Percentiles rank a stretch among this genome's conserved stretches.
phyloP scores from a whole-genome alignment of 805 yeast species.

The Zygoascus flipseniorum region DNA sequence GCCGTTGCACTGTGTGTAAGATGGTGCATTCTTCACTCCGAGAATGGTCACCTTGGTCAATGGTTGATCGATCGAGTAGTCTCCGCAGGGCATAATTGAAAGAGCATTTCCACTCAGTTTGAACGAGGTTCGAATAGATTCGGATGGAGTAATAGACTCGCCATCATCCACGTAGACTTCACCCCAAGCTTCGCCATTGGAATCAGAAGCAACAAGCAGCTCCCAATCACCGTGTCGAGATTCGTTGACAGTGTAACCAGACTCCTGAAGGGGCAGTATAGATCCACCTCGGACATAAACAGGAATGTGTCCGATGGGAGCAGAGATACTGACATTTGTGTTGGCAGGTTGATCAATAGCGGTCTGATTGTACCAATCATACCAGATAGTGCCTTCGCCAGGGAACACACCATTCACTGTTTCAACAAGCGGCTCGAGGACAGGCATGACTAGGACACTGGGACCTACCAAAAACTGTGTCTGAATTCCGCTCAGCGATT shows the following conservation, averaged over 20 bases:
- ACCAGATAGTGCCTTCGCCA: constrained; percentile 23
- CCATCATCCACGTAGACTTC: constrained; percentile 75
- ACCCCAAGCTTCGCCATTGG: constrained; percentile 42
- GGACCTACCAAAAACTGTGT: constrained; percentile 74
- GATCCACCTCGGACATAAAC: constrained; percentile 70
- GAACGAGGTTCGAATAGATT: neutral
- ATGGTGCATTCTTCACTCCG: neutral
- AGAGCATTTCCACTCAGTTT: neutral
- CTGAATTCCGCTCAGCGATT: constrained; percentile 49
- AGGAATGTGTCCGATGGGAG: constrained; percentile 58
- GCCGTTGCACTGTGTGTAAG: neutral
- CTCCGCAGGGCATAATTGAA: neutral
- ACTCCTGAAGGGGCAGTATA: constrained; percentile 65
- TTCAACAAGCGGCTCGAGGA: constrained; percentile 44
- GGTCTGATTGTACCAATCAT: constrained; percentile 24
- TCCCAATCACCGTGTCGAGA: constrained; percentile 9
- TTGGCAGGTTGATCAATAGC: constrained; percentile 21
- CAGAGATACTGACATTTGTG: constrained; percentile 33
- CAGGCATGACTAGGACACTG: constrained; percentile 69
- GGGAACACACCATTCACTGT: constrained; percentile 43
- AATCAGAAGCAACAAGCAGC: constrained; percentile 46
- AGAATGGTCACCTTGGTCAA: neutral
- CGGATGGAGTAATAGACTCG: constrained; percentile 27
- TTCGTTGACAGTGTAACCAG: constrained; percentile 41
- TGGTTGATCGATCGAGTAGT: neutral